Percentiles rank a stretch among this genome's conserved stretches.
Conservation (phyloP, 768 basidiomycete species). For the Kwoniella europaea region DNA sequence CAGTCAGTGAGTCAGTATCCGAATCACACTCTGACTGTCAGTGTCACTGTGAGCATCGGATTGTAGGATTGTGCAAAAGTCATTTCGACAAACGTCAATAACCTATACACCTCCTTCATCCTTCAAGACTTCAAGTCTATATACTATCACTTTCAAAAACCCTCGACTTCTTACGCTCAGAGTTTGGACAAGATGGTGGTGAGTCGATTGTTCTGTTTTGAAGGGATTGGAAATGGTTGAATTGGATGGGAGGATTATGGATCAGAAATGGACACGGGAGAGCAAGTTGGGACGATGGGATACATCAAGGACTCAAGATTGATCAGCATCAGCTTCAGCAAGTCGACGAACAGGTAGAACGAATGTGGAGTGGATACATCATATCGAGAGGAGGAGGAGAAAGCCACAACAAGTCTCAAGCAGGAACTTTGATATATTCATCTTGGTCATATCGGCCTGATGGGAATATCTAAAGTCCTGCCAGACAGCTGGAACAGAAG, state of each 20-base stretch:
- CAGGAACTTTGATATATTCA: too few species aligned
- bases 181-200: constrained; percentile 40
- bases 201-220: constrained; percentile 18
- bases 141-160: constrained; percentile 12
- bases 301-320: not conserved
- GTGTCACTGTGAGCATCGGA: not conserved
- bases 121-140: constrained; percentile 30
- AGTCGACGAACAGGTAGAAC: too few species aligned
- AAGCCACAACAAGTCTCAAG: too few species aligned
- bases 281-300: not conserved
- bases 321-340: too few species aligned
- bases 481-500: too few species aligned
- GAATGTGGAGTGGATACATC: too few species aligned
- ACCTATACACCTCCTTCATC: constrained; percentile 13
- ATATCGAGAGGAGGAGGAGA: too few species aligned
- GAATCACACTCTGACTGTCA: not conserved
- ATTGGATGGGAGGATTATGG: too few species aligned
- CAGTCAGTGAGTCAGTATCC: not conserved
- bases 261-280: not conserved
- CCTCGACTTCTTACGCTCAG: constrained; percentile 27
- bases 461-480: too few species aligned
- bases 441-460: too few species aligned
- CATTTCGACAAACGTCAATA: not conserved
- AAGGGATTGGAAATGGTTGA: not conserved
- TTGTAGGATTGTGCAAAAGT: not conserved